A percentile compares a stretch with the other conserved stretches of the same genome.
Conservation (phyloP, 2,329 filamentous ascomycete species). For the Epichloe sibirici region DNA sequence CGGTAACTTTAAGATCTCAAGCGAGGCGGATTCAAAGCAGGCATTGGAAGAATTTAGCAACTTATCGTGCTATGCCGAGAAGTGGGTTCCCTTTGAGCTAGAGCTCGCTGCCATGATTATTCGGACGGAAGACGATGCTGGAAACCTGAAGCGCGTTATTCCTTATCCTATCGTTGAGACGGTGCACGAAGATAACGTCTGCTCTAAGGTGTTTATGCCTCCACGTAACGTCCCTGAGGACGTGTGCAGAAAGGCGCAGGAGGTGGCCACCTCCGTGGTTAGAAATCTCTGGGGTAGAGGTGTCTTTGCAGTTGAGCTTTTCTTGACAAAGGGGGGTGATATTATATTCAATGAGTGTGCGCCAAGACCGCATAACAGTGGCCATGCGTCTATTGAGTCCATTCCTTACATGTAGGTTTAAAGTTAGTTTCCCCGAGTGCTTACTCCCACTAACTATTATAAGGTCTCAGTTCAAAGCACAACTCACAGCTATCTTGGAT, state of each 20-base stretch:
- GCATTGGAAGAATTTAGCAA: constrained; percentile 59
- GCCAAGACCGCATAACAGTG: constrained; percentile 75
- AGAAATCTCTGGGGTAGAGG: constrained; percentile 74
- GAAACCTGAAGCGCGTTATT: constrained; percentile 37
- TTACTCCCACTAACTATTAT: background rate
- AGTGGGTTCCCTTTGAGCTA: constrained; percentile 73
- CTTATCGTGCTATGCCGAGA: constrained; percentile 74
- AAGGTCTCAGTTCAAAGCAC: constrained; percentile 77
- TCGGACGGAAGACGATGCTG: constrained; percentile 61
- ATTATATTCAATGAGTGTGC: constrained; percentile 26
- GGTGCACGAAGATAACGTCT: constrained; percentile 88
- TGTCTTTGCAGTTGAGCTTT: constrained; percentile 95
- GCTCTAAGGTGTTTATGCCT: constrained; percentile 82
- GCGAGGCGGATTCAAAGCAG: constrained; percentile 36
- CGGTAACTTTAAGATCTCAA: constrained; percentile 44
- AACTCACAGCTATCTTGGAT: constrained; percentile 73
- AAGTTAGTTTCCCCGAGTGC: background rate
- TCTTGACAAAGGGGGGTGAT: constrained; percentile 60
- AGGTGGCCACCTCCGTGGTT: constrained; percentile 68
- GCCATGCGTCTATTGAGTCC: constrained; percentile 90
- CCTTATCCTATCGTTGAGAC: constrained; percentile 90
- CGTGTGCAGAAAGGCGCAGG: constrained; percentile 54
- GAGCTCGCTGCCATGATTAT: constrained; percentile 94
- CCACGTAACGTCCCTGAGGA: constrained; percentile 55
- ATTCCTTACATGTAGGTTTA: constrained; percentile 49